Evolutionary conservation across 768 basidiomycete species (phyloP).

Genomic region (Amanita molliuscula): DNA sequence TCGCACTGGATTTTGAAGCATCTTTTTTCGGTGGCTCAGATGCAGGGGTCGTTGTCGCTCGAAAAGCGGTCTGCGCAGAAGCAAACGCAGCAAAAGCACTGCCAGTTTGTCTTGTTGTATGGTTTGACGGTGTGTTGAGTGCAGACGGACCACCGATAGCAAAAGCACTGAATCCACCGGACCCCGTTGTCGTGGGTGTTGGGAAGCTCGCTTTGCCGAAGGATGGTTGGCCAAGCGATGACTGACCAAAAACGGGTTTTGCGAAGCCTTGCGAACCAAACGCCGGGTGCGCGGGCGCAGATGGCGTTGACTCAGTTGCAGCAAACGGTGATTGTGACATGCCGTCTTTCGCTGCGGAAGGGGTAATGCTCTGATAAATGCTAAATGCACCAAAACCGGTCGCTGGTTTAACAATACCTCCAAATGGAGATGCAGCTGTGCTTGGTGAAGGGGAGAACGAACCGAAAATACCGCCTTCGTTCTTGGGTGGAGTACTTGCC

Average conservation of each 20-base stretch:
- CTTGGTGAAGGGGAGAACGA: constrained; percentile 18
- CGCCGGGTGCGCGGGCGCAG: constrained; percentile 24
- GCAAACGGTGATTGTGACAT: neutral
- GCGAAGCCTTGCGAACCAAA: constrained; percentile 21
- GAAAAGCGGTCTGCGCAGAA: constrained; percentile 7
- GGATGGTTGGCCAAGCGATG: constrained; percentile 13
- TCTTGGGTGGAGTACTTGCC: constrained; percentile 16
- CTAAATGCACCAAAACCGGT: constrained; percentile 8
- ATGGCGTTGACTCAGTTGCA: neutral
- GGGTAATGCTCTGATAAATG: neutral
- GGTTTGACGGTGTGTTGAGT: constrained; percentile 7
- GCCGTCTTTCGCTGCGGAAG: constrained; percentile 4
- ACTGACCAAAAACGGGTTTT: constrained; percentile 18
- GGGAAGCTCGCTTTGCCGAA: constrained; percentile 16
- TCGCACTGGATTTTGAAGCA: neutral
- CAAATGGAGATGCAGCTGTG: constrained; percentile 16
- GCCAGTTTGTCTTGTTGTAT: constrained; percentile 1
- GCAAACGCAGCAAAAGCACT: constrained; percentile 14
- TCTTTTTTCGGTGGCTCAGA: constrained; percentile 1
- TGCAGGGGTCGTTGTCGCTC: neutral
- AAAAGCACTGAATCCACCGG: constrained; percentile 6
- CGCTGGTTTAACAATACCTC: constrained; percentile 22
- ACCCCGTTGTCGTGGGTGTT: neutral
- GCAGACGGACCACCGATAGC: constrained; percentile 9
- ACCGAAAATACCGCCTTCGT: constrained; percentile 24